Conservation (phyloP, 768 basidiomycete genomes). For the Suillus paluster region DNA sequence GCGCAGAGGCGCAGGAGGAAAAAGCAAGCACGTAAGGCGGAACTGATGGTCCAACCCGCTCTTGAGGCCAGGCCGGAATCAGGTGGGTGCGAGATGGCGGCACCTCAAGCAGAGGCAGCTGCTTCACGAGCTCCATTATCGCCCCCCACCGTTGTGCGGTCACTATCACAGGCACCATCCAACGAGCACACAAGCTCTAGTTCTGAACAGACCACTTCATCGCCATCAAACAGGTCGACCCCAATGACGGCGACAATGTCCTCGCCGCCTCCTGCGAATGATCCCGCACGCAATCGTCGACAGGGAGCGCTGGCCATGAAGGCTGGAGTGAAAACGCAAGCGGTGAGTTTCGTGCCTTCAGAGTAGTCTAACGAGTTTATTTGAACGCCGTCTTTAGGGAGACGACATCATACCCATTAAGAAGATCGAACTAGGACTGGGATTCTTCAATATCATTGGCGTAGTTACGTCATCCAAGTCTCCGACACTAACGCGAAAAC, state of each 20-base stretch:
- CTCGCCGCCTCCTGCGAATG: not conserved
- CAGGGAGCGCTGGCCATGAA: not conserved
- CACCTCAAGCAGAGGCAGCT: not conserved
- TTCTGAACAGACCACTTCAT: not conserved
- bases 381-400: constrained; percentile 20
- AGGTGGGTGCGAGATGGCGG: no score
- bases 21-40: not conserved
- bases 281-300: not conserved
- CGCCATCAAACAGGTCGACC: not conserved
- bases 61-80: not conserved
- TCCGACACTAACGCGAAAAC: constrained; percentile 22
- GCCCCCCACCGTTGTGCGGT: not conserved
- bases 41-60: not conserved
- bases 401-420: constrained; percentile 27
- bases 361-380: no score
- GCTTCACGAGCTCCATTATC: not conserved
- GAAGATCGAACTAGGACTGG: constrained; percentile 17
- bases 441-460: constrained; percentile 34
- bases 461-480: constrained; percentile 28
- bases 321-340: constrained; percentile 3
- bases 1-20: not conserved
- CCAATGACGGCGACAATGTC: not conserved
- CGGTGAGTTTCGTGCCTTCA: not conserved
- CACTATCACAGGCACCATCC: not conserved
- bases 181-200: not conserved